These are phyloP conservation scores for Boletus rubescentipes DNA, from an alignment of 768 basidiomycete genomes.

Conservation along the genomic window DNA sequence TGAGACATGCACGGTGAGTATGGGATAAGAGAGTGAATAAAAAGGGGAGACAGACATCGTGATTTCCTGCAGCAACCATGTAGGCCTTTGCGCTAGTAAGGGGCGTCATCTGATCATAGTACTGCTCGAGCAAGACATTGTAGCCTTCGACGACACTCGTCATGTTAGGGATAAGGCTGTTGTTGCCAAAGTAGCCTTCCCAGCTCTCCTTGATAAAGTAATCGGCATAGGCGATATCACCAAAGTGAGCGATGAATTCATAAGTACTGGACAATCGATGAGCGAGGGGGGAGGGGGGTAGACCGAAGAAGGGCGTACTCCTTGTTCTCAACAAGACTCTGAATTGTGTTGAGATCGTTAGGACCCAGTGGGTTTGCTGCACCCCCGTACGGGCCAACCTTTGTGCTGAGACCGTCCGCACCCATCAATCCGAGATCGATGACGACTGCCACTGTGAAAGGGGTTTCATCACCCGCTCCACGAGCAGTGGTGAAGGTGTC, in stretches of 20 bases:
- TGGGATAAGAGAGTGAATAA: background rate
- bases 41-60: conserved; percentile 15
- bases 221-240: conserved; percentile 28
- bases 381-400: conserved; percentile 24
- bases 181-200: conserved; percentile 30
- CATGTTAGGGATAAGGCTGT: conserved; percentile 25
- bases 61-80: conserved; percentile 29
- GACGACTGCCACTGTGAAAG: conserved; percentile 26
- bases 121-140: conserved; percentile 26
- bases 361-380: conserved; percentile 24
- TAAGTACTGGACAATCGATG: conserved; percentile 17
- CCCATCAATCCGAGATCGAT: conserved; percentile 31
- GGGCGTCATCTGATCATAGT: conserved; percentile 27
- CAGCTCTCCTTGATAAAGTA: conserved; percentile 32
- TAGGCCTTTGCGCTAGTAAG: conserved; percentile 26
- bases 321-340: conserved; percentile 28
- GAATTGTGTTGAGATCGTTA: conserved; percentile 29
- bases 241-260: conserved; percentile 27
- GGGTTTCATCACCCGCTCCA: conserved; percentile 15
- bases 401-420: conserved; percentile 28
- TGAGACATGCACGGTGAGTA: background rate
- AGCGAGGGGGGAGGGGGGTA: background rate
- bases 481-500: conserved; percentile 28
- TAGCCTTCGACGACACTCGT: conserved; percentile 27
- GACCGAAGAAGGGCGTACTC: conserved; percentile 16